Conservation (phyloP, 1,139 yeast genomes). For the Suhomyces terraborum region DNA sequence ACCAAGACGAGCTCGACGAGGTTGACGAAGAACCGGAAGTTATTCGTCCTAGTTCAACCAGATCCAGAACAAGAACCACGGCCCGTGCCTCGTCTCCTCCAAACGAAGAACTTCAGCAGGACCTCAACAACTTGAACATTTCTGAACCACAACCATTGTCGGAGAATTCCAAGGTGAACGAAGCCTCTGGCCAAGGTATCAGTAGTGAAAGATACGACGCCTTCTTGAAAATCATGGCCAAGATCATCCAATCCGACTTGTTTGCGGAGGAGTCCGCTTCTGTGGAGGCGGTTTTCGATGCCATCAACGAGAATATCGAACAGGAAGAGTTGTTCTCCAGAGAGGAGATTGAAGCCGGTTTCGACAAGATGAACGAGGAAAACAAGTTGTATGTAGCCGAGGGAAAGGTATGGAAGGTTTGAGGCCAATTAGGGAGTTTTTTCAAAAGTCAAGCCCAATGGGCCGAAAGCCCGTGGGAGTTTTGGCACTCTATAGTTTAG, state of each 20-base stretch:
- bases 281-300: constrained; percentile 42
- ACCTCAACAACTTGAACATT: constrained; percentile 30
- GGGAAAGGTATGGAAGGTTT: constrained; percentile 63
- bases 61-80: constrained; percentile 10
- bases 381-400: constrained; percentile 64
- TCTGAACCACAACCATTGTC: constrained; percentile 30
- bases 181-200: constrained; percentile 28
- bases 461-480: too few species aligned
- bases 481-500: constrained; percentile 1
- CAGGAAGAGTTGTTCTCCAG: constrained; percentile 62
- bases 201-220: constrained; percentile 52
- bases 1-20: constrained; percentile 6
- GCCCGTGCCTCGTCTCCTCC: constrained; percentile 10
- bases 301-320: constrained; percentile 53
- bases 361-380: constrained; percentile 53
- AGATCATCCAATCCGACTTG: constrained; percentile 44
- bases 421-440: too few species aligned
- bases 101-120: constrained; percentile 25
- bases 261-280: constrained; percentile 45
- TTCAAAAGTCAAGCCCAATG: too few species aligned
- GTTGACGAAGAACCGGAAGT: constrained; percentile 18
- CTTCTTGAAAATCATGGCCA: constrained; percentile 50
- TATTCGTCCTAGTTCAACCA: constrained; percentile 13
- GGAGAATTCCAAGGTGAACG: constrained; percentile 24
- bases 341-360: constrained; percentile 56